phyloP scores from a whole-genome alignment of 139 green algal species.

The Coccomyxa sp. region DNA sequence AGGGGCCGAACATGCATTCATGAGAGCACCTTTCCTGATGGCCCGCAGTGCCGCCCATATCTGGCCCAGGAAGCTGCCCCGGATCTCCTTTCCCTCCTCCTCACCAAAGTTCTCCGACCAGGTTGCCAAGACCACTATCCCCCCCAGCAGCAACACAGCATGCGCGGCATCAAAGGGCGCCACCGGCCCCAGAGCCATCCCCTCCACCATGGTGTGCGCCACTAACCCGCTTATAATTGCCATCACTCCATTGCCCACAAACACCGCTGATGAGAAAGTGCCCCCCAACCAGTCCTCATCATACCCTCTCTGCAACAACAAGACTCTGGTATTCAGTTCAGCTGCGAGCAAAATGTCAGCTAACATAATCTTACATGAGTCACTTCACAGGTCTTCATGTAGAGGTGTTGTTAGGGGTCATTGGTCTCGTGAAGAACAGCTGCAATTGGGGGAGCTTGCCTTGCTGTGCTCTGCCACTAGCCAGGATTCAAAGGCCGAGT shows the following conservation, averaged over 20 bases:
- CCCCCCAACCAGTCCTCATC: constrained; percentile 77
- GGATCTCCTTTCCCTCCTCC: constrained; percentile 1
- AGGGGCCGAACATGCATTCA: too few relatives aligned
- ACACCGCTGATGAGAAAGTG: constrained; percentile 90
- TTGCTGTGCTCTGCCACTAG: constrained; percentile 89
- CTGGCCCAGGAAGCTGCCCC: constrained; percentile 30
- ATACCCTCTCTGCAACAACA: constrained; percentile 50
- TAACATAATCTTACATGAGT: too few relatives aligned
- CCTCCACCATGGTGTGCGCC: constrained; percentile 82
- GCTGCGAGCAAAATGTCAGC: background rate
- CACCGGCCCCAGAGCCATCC: constrained; percentile 71
- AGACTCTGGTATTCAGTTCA: background rate
- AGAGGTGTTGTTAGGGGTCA: too few relatives aligned
- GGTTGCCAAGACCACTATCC: constrained; percentile 60
- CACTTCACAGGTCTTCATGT: too few relatives aligned
- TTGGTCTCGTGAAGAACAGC: too few relatives aligned
- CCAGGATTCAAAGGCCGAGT: constrained; percentile 96
- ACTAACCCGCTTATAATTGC: constrained; percentile 89
- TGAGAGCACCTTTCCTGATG: constrained; percentile 33
- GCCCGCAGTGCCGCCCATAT: constrained; percentile 48
- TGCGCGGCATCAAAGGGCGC: constrained; percentile 94
- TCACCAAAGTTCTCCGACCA: constrained; percentile 96
- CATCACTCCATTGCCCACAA: constrained; percentile 93
- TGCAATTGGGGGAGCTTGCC: constrained; percentile 11
- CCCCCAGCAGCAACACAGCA: constrained; percentile 71